Conservation (phyloP, 352 stramenopile genomes). For the Phytophthora rubi region DNA sequence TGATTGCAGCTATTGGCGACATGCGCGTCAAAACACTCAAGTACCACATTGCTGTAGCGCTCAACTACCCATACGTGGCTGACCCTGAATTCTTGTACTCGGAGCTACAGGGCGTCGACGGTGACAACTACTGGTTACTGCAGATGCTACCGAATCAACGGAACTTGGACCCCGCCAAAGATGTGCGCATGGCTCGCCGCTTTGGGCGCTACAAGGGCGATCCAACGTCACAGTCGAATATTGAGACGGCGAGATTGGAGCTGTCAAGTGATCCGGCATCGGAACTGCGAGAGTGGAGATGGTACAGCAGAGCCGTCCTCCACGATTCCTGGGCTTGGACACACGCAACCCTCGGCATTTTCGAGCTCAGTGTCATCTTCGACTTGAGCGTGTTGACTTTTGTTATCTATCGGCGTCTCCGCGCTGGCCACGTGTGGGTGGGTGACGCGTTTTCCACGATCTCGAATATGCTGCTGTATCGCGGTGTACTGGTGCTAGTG, state of each 20-base stretch:
- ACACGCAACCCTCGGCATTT: slow-evolving; percentile 42
- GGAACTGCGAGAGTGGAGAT: slow-evolving; percentile 37
- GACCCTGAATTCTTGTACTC: slow-evolving; percentile 28
- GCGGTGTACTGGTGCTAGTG: slow-evolving; percentile 40
- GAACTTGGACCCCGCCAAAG: slow-evolving; percentile 23
- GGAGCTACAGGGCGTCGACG: slow-evolving; percentile 19
- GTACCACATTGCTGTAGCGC: slow-evolving; percentile 33
- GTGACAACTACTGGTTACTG: slow-evolving; percentile 34
- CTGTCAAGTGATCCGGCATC: slow-evolving; percentile 26
- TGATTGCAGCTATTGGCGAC: slow-evolving; percentile 35
- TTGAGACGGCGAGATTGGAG: slow-evolving; percentile 38
- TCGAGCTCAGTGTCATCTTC: slow-evolving; percentile 36
- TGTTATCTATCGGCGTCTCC: slow-evolving; percentile 39
- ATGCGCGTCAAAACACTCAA: slow-evolving; percentile 22
- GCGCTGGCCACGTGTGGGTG: slow-evolving; percentile 44
- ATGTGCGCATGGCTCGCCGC: slow-evolving; percentile 37
- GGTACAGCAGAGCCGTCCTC: slow-evolving; percentile 37
- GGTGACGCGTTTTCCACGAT: slow-evolving; percentile 48
- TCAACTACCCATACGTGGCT: slow-evolving; percentile 38
- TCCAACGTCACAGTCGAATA: slow-evolving; percentile 46
- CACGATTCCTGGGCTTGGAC: slow-evolving; percentile 57
- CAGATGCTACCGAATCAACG: slow-evolving; percentile 11
- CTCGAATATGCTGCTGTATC: slow-evolving; percentile 40
- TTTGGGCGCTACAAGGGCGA: slow-evolving; percentile 44
- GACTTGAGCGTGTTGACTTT: slow-evolving; percentile 38